These are phyloP conservation scores for Epicoccum nigrum DNA, from an alignment of 2,329 filamentous ascomycete species.

Conservation along the genomic window DNA sequence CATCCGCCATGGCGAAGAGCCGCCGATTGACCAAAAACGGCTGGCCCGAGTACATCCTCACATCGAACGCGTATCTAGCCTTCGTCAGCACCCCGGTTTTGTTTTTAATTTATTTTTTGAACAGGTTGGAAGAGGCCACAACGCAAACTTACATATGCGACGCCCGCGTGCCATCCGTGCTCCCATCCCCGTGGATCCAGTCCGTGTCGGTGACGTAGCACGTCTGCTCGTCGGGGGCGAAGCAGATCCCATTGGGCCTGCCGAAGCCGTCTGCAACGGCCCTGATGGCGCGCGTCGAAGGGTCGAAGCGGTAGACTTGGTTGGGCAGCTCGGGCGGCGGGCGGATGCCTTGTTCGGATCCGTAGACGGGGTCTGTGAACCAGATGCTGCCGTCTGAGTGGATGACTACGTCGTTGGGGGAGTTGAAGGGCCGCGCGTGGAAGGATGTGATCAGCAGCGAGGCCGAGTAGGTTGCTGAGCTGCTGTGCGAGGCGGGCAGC, in stretches of 20 bases:
- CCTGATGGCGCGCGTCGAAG: constrained; percentile 41
- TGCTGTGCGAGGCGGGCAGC: constrained; percentile 19
- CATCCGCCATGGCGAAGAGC: constrained; percentile 32
- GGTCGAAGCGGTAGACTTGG: constrained; percentile 49
- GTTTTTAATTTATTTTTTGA: too few species aligned
- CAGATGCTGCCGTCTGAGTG: constrained; percentile 52
- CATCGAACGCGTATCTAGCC: constrained; percentile 30
- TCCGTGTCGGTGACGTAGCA: constrained; percentile 53
- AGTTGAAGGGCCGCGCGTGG: constrained; percentile 52
- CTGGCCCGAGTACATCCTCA: constrained; percentile 14
- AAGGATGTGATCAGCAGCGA: constrained; percentile 48
- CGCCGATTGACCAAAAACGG: constrained; percentile 25
- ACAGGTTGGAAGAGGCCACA: too few species aligned
- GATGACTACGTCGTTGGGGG: constrained; percentile 49
- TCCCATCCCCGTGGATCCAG: constrained; percentile 27
- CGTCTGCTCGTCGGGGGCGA: constrained; percentile 48
- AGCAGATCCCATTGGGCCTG: constrained; percentile 53
- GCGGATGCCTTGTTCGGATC: constrained; percentile 29
- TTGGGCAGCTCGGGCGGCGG: constrained; percentile 31
- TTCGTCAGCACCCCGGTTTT: too few species aligned
- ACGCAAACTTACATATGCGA: constrained; percentile 26
- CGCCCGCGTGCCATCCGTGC: constrained; percentile 16
- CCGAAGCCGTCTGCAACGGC: constrained; percentile 49
- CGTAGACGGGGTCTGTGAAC: constrained; percentile 53
- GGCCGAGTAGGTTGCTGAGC: constrained; percentile 7